phyloP scores from a whole-genome alignment of 1,284 basidiomycete species.

The Heterobasidion irregulare region DNA sequence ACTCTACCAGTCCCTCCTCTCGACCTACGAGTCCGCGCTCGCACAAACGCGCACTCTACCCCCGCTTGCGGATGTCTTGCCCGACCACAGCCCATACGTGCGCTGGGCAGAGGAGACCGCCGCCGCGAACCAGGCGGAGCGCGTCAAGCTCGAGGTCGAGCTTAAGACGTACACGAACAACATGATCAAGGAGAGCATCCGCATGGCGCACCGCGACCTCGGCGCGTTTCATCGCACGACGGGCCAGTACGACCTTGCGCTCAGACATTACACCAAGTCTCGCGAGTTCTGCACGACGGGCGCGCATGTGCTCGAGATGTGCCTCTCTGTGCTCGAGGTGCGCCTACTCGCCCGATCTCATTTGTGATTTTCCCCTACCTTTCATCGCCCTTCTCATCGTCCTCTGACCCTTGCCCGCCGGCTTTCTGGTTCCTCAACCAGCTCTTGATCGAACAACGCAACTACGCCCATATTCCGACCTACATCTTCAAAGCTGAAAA shows the following conservation, averaged over 20 bases:
- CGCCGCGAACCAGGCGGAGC: conserved; percentile 54
- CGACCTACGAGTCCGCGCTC: conserved; percentile 46
- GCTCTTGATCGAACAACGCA: conserved; percentile 77
- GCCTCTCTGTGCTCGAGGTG: conserved; percentile 72
- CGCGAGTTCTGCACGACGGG: conserved; percentile 82
- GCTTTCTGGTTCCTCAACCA: conserved; percentile 20
- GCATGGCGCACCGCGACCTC: conserved; percentile 83
- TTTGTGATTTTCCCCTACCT: conserved; percentile 1
- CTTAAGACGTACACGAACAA: conserved; percentile 86
- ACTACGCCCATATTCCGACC: conserved; percentile 75
- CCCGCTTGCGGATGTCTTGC: conserved; percentile 34
- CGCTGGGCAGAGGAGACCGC: conserved; percentile 61
- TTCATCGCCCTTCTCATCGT: neutral
- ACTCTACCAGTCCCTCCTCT: conserved; percentile 46
- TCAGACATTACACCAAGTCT: conserved; percentile 78
- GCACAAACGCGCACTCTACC: conserved; percentile 35
- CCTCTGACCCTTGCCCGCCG: too few relatives aligned
- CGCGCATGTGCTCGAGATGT: conserved; percentile 83
- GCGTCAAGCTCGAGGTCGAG: conserved; percentile 76
- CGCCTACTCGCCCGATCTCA: conserved; percentile 4
- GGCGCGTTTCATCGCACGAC: conserved; percentile 65
- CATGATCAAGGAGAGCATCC: conserved; percentile 91
- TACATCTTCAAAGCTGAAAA: conserved; percentile 90
- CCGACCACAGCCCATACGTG: conserved; percentile 40
- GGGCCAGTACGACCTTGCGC: conserved; percentile 61